Conservation (phyloP, 2,329 filamentous ascomycete genomes). For the Bipolaris oryzae region DNA sequence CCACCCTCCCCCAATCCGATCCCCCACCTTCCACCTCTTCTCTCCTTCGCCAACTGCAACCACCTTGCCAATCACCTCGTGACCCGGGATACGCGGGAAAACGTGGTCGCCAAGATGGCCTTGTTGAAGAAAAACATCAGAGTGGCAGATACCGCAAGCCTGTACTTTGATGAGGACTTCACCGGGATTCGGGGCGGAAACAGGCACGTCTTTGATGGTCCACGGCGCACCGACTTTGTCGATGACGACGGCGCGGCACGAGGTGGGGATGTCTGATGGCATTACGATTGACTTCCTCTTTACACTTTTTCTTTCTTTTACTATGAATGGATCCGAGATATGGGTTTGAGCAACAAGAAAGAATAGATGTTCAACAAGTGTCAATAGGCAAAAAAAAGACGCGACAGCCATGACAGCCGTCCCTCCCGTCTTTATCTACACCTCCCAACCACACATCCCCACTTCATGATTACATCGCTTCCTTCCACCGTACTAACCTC, state of each 20-base stretch:
- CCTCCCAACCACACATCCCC: no score
- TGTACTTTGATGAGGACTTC: conserved; percentile 73
- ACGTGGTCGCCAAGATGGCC: conserved; percentile 23
- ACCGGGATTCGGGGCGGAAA: conserved; percentile 61
- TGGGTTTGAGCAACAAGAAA: no score
- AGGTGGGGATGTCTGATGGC: conserved; percentile 57
- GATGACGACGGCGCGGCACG: conserved; percentile 70
- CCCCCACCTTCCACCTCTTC: conserved; percentile 65
- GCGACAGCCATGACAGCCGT: no score
- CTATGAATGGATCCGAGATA: no score
- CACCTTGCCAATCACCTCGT: conserved; percentile 73
- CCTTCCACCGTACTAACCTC: no score
- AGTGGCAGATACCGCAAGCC: conserved; percentile 75
- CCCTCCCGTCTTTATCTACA: no score
- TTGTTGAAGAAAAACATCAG: conserved; percentile 55
- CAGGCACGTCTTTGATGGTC: conserved; percentile 63
- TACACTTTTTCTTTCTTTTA: no score
- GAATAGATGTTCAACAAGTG: no score
- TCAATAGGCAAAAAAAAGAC: no score
- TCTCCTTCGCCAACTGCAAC: conserved; percentile 65
- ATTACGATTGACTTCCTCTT: neutral
- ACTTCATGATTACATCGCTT: no score
- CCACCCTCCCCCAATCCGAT: conserved; percentile 71
- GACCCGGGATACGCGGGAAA: conserved; percentile 68
- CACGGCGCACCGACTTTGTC: conserved; percentile 60